These are phyloP conservation scores for Asterionellopsis glacialis DNA, from an alignment of 108 stramenopile species.

Conservation along the genomic window DNA sequence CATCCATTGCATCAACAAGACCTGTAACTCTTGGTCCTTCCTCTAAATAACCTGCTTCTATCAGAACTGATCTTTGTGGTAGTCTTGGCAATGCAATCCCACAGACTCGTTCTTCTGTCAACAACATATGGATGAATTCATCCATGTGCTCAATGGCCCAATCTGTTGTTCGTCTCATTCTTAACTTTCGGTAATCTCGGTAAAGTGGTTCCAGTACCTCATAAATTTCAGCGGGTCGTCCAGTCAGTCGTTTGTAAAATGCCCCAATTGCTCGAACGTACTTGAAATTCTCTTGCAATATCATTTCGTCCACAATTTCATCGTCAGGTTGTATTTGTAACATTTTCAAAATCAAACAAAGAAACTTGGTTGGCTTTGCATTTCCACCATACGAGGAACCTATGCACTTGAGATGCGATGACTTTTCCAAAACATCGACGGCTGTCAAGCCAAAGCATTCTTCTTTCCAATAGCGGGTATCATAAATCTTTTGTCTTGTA, in stretches of 20 bases:
- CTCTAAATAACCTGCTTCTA: conserved; percentile 65
- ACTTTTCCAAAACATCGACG: conserved; percentile 89
- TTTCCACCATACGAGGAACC: conserved; percentile 90
- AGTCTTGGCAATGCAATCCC: conserved; percentile 92
- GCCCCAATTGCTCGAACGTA: conserved; percentile 92
- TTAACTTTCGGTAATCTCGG: conserved; percentile 82
- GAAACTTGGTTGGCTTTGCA: conserved; percentile 86
- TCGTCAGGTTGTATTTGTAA: conserved; percentile 94
- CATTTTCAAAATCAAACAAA: conserved; percentile 93
- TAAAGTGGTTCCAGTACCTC: conserved; percentile 88
- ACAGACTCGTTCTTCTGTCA: conserved; percentile 68
- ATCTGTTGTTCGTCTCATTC: conserved; percentile 51
- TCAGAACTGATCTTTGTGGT: conserved; percentile 73
- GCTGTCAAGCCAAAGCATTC: conserved; percentile 90
- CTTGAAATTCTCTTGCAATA: conserved; percentile 95
- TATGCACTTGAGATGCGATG: conserved; percentile 72
- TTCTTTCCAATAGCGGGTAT: conserved; percentile 86
- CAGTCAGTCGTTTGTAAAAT: conserved; percentile 92
- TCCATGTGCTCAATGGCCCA: conserved; percentile 91
- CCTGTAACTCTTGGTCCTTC: conserved; percentile 36
- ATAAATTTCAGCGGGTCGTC: conserved; percentile 91
- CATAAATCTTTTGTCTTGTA: conserved; percentile 93
- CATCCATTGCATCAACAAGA: neutral
- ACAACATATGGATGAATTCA: conserved; percentile 85
- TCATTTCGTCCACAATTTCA: conserved; percentile 86